These are phyloP conservation scores for Capillidium rhysosporum DNA, from an alignment of 371 early-diverging fungal species.

Conservation along the genomic window DNA sequence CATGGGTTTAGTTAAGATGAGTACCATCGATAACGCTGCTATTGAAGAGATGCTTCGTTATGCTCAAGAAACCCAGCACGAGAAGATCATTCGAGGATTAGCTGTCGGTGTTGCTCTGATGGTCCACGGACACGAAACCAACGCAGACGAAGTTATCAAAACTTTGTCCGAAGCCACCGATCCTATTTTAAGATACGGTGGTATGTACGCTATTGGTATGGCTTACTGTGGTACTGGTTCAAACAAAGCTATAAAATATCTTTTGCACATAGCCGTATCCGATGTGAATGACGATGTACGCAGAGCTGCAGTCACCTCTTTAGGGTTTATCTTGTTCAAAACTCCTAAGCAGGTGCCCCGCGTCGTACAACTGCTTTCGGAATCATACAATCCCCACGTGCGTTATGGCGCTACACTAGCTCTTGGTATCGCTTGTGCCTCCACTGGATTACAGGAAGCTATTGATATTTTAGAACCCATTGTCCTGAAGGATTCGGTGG, in stretches of 20 bases:
- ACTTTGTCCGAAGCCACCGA: conserved; percentile 77
- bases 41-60: conserved; percentile 89
- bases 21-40: conserved; percentile 60
- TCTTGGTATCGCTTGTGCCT: conserved; percentile 95
- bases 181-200: conserved; percentile 85
- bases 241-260: conserved; percentile 81
- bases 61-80: conserved; percentile 93
- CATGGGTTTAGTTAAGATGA: conserved; percentile 95
- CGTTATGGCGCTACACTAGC: conserved; percentile 94
- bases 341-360: conserved; percentile 86
- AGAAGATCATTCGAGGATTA: conserved; percentile 93
- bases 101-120: conserved; percentile 85
- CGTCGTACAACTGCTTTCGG: conserved; percentile 89
- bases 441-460: conserved; percentile 81
- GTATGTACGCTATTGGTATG: conserved; percentile 89
- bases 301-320: conserved; percentile 89
- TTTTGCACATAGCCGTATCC: conserved; percentile 91
- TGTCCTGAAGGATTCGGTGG: conserved; percentile 81
- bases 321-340: conserved; percentile 88
- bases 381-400: conserved; percentile 97
- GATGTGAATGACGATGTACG: conserved; percentile 98
- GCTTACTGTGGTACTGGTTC: conserved; percentile 95
- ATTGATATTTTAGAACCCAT: conserved; percentile 94
- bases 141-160: conserved; percentile 74
- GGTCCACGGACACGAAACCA: conserved; percentile 88